Evolutionary conservation across 1,139 yeast genomes (phyloP), one percentile per base, ranked within the genome.

Genomic region (Suhomyces bribrorum): DNA sequence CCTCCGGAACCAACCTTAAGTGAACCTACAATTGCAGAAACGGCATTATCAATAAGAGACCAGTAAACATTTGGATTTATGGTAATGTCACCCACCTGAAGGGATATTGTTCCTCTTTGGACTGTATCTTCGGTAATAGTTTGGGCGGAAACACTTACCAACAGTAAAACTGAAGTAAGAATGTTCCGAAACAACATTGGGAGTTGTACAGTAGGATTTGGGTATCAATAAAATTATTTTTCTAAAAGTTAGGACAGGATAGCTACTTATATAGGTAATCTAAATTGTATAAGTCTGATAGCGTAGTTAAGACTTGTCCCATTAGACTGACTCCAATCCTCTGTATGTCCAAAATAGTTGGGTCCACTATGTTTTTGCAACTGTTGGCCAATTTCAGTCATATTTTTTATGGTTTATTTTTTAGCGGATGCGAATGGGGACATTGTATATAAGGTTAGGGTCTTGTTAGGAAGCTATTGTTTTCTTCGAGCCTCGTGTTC

Each of bases 31-130:
- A 59, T 48, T 4, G 54, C 40, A 13, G 58, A 45, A 33, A 50
- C 38, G 16, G 59, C 59, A 41, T 63, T 63, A 45, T 64, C 52
- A 36, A 64, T 47, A 25, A 65, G 58, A 17, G 71, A 64, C 62
- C 63, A 65, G 44, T 54, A 62, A 13, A 53, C 66, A 33, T 61
- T 64, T 8, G 54, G 50, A n/a, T 53, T 47, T 34, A 66, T 51
- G 7, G 46, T 48, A n/a, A 61, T 49, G 40, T 54, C 61, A 13
- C 62, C 65, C 34, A 59, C 48, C 22, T 43, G 34, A 34, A 57
- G 44, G 26, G 47, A 41, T 27, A 57, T 34, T 14, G 59, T 43
- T 20, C 62, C 64, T 18, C 46, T 41, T 8, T 34, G 36, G 7
- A 34, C 26, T 5, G 24, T 34, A n/a, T 34, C 15, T 13, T 28